phyloP scores from a whole-genome alignment of 2,329 filamentous ascomycete genomes.

The Neopestalotiopsis sp. region DNA sequence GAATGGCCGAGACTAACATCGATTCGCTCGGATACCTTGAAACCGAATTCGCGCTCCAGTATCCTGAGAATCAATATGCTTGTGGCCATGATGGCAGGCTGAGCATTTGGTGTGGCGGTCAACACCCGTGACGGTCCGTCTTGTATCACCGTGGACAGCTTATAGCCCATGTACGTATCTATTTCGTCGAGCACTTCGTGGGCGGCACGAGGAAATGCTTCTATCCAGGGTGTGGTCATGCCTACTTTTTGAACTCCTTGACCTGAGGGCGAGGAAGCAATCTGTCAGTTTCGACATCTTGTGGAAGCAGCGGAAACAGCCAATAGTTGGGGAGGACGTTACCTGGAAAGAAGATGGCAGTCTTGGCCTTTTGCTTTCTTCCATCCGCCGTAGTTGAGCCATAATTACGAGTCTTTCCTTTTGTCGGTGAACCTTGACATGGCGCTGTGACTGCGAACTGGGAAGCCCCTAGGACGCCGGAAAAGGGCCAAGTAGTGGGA shows the following conservation, averaged over 20 bases:
- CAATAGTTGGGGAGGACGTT: background rate
- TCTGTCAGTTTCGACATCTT: background rate
- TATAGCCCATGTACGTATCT: conserved; percentile 75
- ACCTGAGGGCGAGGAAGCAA: conserved; percentile 53
- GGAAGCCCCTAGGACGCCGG: background rate
- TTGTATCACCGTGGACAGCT: conserved; percentile 79
- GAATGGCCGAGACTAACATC: conserved; percentile 91
- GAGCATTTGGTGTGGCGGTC: conserved; percentile 84
- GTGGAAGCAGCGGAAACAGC: too few relatives aligned
- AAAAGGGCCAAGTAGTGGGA: background rate
- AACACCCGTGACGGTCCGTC: conserved; percentile 79
- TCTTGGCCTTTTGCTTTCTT: conserved; percentile 46
- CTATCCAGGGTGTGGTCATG: conserved; percentile 86
- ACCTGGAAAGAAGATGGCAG: conserved; percentile 67
- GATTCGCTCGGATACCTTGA: conserved; percentile 71
- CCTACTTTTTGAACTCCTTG: conserved; percentile 90
- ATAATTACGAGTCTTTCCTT: conserved; percentile 28
- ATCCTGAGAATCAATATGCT: conserved; percentile 89
- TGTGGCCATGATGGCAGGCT: conserved; percentile 95
- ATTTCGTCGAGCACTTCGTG: conserved; percentile 84
- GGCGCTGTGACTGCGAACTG: background rate
- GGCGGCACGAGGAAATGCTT: conserved; percentile 81
- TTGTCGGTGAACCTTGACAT: background rate
- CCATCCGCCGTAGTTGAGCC: conserved; percentile 31
- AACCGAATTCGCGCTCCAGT: conserved; percentile 83